Evolutionary conservation across 1,139 yeast species (phyloP), one percentile per base, ranked within the genome.

Genomic region (Suzukiozyma palmioleophila): DNA sequence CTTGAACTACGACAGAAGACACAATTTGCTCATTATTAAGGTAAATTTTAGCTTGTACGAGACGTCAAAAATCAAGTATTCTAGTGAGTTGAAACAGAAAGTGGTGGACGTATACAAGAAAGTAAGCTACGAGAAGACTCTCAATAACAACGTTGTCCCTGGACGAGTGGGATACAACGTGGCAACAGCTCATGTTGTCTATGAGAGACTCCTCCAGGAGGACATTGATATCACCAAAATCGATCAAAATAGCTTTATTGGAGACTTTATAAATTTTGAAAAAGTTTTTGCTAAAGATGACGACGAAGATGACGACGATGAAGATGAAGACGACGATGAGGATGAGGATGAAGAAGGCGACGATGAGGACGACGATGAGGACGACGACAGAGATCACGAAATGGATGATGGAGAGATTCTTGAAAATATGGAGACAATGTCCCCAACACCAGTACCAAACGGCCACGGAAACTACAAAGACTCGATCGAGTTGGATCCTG

Each of bases 221-320:
- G 49, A 57, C 24, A 47, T 63, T 13, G 49, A 48, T 26, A 37
- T 39, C 21, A n/a, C 22, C 21, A 33, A 28, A 2, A 50, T 66
- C 39, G 45, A 45, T 33, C 60, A 59, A 36, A 61, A 57, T n/a
- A 64, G 56, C 16, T 66, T 66, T 40, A 45, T 60, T 13, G 52
- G 52, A 12, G 70, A 66, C 34, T 65, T 64, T 43, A 52, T 60
- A 32, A 57, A 62, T 42, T 60, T 57, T 39, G 57, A 56, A 25
- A 53, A 50, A 14, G 43, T 49, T 6, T 44, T 51, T 26, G 46
- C 44, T 16, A 39, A 41, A 9, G 38, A 41, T 35, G 41, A 43
- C 21, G 46, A 43, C 8, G 46, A 44, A 3, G 43, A 41, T 3
- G 48, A 40, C 1, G 48, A 40, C 2, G 45, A 37, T 2, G 50